Evolutionary conservation across 192 early-diverging fungal species (phyloP).

Genomic region (Funneliformis mosseae): DNA sequence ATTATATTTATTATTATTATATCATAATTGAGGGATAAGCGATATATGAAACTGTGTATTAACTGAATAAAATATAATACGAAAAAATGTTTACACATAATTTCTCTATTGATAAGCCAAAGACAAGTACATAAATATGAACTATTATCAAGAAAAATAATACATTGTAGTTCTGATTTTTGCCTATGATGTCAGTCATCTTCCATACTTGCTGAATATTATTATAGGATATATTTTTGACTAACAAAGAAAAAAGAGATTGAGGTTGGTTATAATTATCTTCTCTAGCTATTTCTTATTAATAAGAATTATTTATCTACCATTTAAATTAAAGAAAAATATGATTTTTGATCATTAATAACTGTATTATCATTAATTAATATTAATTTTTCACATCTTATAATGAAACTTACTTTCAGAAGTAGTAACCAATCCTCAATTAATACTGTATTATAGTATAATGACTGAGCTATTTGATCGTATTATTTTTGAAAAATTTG

Average conservation of each 20-base stretch:
- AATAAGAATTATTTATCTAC: neutral
- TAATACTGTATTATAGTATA: neutral
- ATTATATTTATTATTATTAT: slow-evolving; percentile 8
- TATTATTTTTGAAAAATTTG: slow-evolving; percentile 1
- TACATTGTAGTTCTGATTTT: neutral
- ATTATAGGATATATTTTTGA: neutral
- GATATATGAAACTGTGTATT: neutral
- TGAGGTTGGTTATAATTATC: neutral
- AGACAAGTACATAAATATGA: neutral
- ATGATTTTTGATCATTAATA: slow-evolving; percentile 20
- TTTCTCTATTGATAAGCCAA: neutral
- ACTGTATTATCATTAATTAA: too few relatives aligned
- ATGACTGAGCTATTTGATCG: neutral
- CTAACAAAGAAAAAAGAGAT: neutral
- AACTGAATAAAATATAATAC: neutral
- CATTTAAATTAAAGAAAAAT: neutral
- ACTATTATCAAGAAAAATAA: neutral
- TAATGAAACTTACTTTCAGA: neutral
- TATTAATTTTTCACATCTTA: neutral
- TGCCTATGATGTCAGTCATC: neutral
- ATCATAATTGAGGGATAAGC: neutral
- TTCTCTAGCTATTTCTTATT: neutral
- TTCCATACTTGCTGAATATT: neutral
- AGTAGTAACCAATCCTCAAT: neutral
- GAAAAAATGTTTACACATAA: neutral